Conservation (phyloP, 1,284 basidiomycete species). For the Ceratobasidium theobromae region DNA sequence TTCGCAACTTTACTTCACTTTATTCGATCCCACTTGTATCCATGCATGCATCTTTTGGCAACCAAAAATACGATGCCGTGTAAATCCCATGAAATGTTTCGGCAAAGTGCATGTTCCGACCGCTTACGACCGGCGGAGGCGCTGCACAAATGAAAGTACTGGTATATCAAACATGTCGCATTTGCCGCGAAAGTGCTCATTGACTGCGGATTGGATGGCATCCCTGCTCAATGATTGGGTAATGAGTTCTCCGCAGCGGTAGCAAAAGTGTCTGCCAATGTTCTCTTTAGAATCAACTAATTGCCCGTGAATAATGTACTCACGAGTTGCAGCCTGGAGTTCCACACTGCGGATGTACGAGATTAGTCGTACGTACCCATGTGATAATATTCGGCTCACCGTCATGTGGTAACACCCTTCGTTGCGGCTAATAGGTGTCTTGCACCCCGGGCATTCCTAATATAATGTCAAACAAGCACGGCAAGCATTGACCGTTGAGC, state of each 20-base stretch:
- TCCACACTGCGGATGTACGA: neutral
- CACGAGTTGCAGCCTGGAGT: slow-evolving; percentile 33
- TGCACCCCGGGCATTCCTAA: slow-evolving; percentile 27
- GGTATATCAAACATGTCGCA: slow-evolving; percentile 25
- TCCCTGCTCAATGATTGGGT: slow-evolving; percentile 1
- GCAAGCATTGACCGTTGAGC: neutral
- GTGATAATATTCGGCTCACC: neutral
- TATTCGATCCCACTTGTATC: neutral
- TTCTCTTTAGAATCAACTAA: neutral
- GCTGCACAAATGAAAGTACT: slow-evolving; percentile 10
- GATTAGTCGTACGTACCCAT: neutral
- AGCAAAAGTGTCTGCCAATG: slow-evolving; percentile 19
- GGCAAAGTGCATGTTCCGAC: neutral
- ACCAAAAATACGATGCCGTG: neutral
- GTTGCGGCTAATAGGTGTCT: slow-evolving; percentile 31
- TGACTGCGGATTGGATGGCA: slow-evolving; percentile 25
- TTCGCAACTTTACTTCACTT: neutral
- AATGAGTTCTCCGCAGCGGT: slow-evolving; percentile 22
- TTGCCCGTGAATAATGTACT: neutral
- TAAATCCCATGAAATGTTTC: neutral
- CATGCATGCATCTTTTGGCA: neutral
- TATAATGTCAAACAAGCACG: neutral
- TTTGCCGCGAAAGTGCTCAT: slow-evolving; percentile 20
- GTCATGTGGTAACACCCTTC: slow-evolving; percentile 36
- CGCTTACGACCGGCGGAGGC: neutral